Evolutionary conservation across 805 yeast genomes (phyloP).

Genomic region (Metahyphopichia silvanorum): DNA sequence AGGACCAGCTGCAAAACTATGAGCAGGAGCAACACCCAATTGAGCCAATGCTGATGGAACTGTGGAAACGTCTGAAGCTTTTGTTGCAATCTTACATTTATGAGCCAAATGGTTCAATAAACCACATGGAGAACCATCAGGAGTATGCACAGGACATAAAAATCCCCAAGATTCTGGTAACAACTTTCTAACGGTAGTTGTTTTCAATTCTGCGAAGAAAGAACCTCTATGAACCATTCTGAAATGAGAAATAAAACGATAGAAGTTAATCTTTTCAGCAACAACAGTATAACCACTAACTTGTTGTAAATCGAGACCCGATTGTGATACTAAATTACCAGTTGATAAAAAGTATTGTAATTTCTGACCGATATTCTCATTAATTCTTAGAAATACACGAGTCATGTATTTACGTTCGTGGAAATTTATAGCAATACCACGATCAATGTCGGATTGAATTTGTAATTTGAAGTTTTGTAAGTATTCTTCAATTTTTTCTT

Average conservation of each 20-base stretch:
- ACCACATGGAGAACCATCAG: conserved; percentile 99
- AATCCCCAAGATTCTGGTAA: conserved; percentile 99
- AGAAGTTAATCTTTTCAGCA: conserved; percentile 95
- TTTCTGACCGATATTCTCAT: conserved; percentile 98
- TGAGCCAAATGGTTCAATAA: conserved; percentile 95
- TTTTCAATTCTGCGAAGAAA: conserved; percentile 99
- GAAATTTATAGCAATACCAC: conserved; percentile 92
- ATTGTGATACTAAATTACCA: conserved; percentile 99
- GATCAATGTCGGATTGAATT: conserved; percentile 92
- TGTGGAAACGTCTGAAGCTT: conserved; percentile 65
- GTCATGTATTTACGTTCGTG: conserved; percentile 79
- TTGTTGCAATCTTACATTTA: conserved; percentile 84
- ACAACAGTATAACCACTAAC: conserved; percentile 99
- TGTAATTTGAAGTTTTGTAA: conserved; percentile 99
- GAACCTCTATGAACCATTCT: conserved; percentile 99
- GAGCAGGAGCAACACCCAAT: conserved; percentile 95
- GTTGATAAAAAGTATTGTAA: conserved; percentile 96
- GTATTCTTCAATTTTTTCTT: conserved; percentile 91
- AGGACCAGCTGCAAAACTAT: conserved; percentile 96
- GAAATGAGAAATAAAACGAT: conserved; percentile 97
- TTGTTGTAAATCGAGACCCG: conserved; percentile 96
- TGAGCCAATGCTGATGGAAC: conserved; percentile 66
- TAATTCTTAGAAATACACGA: conserved; percentile 71
- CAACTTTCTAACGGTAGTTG: conserved; percentile 97
- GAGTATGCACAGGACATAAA: conserved; percentile 99